phyloP scores from a whole-genome alignment of 1,284 basidiomycete species.

The Farysia itapuensis region DNA sequence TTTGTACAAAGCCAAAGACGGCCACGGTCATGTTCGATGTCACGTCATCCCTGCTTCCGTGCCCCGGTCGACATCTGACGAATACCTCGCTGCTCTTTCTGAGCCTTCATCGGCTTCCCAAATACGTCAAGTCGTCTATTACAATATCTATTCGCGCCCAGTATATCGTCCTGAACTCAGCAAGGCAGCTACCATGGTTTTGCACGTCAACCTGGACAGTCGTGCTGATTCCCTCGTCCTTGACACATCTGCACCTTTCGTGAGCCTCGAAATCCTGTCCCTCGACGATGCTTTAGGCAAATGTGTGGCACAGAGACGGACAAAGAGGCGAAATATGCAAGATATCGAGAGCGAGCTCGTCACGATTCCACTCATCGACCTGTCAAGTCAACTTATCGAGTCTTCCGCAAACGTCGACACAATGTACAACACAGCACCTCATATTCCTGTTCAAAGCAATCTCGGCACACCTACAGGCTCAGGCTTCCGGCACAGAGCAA shows the following conservation, averaged over 20 bases:
- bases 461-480: constrained; percentile 21
- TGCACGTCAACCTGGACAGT: constrained; percentile 20
- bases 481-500: constrained; percentile 37
- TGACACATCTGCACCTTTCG: constrained; percentile 35
- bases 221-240: constrained; percentile 17
- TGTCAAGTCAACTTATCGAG: constrained; percentile 20
- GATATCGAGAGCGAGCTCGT: constrained; percentile 14
- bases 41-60: constrained; percentile 22
- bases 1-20: constrained; percentile 39
- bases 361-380: constrained; percentile 16
- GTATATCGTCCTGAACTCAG: constrained; percentile 23
- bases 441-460: constrained; percentile 8
- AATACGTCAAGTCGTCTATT: constrained; percentile 45
- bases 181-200: constrained; percentile 19
- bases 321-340: constrained; percentile 15
- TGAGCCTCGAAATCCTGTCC: constrained; percentile 27
- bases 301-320: constrained; percentile 21
- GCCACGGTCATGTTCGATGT: constrained; percentile 40
- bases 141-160: constrained; percentile 37
- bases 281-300: constrained; percentile 41
- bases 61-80: constrained; percentile 3
- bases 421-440: constrained; percentile 9
- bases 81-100: constrained; percentile 1
- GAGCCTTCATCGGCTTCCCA: too few relatives aligned
- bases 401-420: constrained; percentile 27